Base-by-base conservation (phyloP, 257 asterid genomes). In the Solanum sitiens region DNA sequence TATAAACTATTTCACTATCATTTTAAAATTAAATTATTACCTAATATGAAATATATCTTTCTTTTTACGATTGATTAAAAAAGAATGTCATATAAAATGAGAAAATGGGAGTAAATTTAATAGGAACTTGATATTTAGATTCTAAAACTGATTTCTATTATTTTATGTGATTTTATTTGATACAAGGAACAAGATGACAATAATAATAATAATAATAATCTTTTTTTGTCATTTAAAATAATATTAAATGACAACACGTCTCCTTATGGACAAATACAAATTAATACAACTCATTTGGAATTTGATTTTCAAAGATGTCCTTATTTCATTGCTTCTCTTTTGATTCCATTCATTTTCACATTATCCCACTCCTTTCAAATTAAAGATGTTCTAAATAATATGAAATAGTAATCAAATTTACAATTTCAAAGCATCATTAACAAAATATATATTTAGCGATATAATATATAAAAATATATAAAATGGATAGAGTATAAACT, bases 41-140 rank as follows among this genome's bases (percentile, higher is more conserved):
- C 0, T 53, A 1, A 50, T 50, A 50, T 15, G 15, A 0, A 50
- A 50, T 15, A 0, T 50, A 0, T 50, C 0, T 14, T 2, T 50
- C 0, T 50, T 15, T 50, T 15, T 50, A 0, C 0, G 1, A 15
- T 0, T 2, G 4, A 53, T 3, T 15, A 50, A 53, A 53, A 53
- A 15, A 14, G 5, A 0, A 53, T 16, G 4, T 16, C 7, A 16
- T 2, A 53, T 6, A 6, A 16, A 53, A 16, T 6, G 2, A 0
- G 2, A 53, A 0, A 1, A 4, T 6, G 0, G 6, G 23, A 16
- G n/a, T 16, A 16, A 18, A 23, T 6, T 56, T 18, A 18, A 18
- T 7, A 18, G 63, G n/a, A 56, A 56, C n/a, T 56, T 18, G 65
- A 56, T 56, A 20, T 53, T 53, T 53, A 16, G 61, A 16, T 23